Evolutionary conservation across 768 basidiomycete genomes (phyloP), one percentile per base, ranked within the genome.

Genomic region (Tubosaeta sp.): DNA sequence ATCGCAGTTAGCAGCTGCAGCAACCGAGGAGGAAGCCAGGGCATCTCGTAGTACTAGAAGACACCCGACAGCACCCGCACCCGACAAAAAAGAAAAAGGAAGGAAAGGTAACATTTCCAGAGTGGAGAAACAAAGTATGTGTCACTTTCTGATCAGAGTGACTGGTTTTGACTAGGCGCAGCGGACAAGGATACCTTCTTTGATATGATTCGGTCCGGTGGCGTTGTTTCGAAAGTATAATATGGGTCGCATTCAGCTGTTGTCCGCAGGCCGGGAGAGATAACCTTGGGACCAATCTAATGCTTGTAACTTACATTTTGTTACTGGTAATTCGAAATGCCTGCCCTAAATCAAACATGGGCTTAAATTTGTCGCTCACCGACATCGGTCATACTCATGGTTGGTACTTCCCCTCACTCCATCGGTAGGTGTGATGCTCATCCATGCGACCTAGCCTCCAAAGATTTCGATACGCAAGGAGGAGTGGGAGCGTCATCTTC

Each of bases 401-500:
- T 72, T 54, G 9, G 71, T 69, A 39, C 38, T 52, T 56, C 46
- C 29, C 38, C 46, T 22, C 25, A 25, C 25, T 46, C n/a, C 46
- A n/a, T 35, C 26, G 7, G 19, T 33, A n/a, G 4, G 43, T 22
- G 26, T 13, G 25, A 48, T 35, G 3, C 47, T 61, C 5, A 59
- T 31, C 25, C 41, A 14, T 42, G 6, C 31, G 16, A 43, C 46
- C 19, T 55, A 74, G 66, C 71, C 84, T 61, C 74, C 78, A 35
- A 88, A 85, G 71, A 72, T 72, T 32, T 62, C 70, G 22, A 84
- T 93, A 56, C 76, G 80, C n/a, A 82, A 82, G 57, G 84, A 88
- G 62, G 92, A 94, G 68, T 95, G 94, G 94, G 86, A 91, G 56
- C 77, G 78, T 27, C 84, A 87, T 19, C 76, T 97, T 35, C 83